Evolutionary conservation across 2,329 filamentous ascomycete species (phyloP), one percentile per base, ranked within the genome.

Genomic region (Mariannaea sp.): DNA sequence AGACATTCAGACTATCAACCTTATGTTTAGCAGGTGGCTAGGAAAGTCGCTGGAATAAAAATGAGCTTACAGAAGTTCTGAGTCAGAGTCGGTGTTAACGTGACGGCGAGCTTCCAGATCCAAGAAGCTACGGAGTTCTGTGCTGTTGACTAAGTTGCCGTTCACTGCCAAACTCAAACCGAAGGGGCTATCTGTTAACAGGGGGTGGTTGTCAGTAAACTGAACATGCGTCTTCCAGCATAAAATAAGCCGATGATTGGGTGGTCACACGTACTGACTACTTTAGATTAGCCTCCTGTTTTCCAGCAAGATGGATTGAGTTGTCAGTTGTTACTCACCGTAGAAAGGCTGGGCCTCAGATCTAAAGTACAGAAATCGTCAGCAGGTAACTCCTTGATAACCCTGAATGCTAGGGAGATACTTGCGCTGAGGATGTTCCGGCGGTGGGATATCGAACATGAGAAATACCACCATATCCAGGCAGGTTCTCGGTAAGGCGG

Each of bases 311-410:
- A n/a, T n/a, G n/a, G n/a, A n/a, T n/a, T n/a, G n/a, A n/a, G n/a
- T n/a, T n/a, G n/a, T n/a, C n/a, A n/a, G n/a, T n/a, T n/a, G n/a
- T n/a, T n/a, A n/a, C n/a, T n/a, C n/a, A n/a, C n/a, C n/a, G 69
- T 94, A 96, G 73, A 97, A 96, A 0, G 92, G 92, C 73, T 96
- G 92, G 9, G 90, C 90, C 73, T 96, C 91, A 7, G 90, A 86
- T 67, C 90, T 93, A 53, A 53, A 55, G 13, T 48, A 20, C 38
- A 33, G 35, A 27, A 8, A 16, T 16, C 6, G 14, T 35, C 9
- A 35, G 32, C 32, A 17, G 14, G 14, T 35, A n/a, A 35, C n/a
- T 35, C 29, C 29, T 33, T n/a, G 30, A 33, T 29, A 7, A 29
- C 12, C 9, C 4, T 16, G 29, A 8, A 10, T 30, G 12, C 4